These are phyloP conservation scores for Davidsoniella eucalypti DNA, from an alignment of 2,329 filamentous ascomycete genomes.

Conservation along the genomic window DNA sequence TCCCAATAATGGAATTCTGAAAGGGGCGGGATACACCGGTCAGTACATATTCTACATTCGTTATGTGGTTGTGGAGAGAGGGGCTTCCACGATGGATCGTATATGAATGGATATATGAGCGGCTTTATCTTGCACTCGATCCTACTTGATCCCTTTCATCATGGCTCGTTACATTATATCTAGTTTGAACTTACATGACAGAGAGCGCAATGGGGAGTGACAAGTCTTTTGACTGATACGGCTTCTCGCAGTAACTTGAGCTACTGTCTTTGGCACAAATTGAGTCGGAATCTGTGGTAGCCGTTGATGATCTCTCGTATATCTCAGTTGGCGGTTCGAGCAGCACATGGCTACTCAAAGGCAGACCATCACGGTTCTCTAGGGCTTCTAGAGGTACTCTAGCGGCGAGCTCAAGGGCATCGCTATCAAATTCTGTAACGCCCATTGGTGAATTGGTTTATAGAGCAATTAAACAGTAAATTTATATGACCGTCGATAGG, in stretches of 20 bases:
- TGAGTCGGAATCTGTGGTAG: neutral
- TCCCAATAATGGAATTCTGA: slow-evolving; percentile 58
- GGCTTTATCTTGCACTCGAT: too few species aligned
- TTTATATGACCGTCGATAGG: too few species aligned
- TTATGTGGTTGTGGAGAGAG: too few species aligned
- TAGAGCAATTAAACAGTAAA: too few species aligned
- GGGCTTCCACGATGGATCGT: too few species aligned
- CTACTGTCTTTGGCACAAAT: slow-evolving; percentile 6
- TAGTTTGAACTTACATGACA: slow-evolving; percentile 42
- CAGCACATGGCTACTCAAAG: slow-evolving; percentile 2
- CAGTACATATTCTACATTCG: too few species aligned
- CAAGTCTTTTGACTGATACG: slow-evolving; percentile 34
- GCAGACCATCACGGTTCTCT: neutral
- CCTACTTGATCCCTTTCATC: too few species aligned
- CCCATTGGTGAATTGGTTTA: neutral
- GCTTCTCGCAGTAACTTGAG: slow-evolving; percentile 38
- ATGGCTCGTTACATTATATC: too few species aligned
- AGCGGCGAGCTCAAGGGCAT: slow-evolving; percentile 7
- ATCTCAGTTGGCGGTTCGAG: slow-evolving; percentile 3
- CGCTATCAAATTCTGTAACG: neutral
- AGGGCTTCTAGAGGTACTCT: slow-evolving; percentile 1
- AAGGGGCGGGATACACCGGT: neutral
- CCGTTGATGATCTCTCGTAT: neutral
- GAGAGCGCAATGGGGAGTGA: slow-evolving; percentile 52
- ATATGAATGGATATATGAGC: too few species aligned